A percentile compares a stretch with the other conserved stretches of the same genome.
Evolutionary conservation across 2,329 filamentous ascomycete species (phyloP).

Genomic region (Aspergillus pseudotamarii): DNA sequence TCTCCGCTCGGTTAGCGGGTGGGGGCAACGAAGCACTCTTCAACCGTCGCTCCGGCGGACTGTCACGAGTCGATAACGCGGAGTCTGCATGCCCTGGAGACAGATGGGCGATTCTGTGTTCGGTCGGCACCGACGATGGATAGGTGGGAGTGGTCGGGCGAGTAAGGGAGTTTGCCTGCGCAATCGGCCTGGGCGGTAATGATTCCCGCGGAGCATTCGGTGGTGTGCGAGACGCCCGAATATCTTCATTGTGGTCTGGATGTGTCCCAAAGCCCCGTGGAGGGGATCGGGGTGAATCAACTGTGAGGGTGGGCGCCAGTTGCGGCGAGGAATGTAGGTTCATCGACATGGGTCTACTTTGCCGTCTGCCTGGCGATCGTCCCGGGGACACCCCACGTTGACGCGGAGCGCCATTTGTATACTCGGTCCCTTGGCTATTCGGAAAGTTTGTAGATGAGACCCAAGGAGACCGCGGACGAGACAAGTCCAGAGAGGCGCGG

Average conservation of each 20-base stretch:
- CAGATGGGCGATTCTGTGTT: conserved; percentile 20
- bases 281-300: conserved; percentile 49
- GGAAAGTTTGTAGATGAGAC: conserved; percentile 25
- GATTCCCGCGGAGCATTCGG: conserved; percentile 29
- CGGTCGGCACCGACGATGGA: conserved; percentile 24
- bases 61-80: conserved; percentile 19
- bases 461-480: conserved; percentile 46
- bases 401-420: conserved; percentile 26
- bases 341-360: conserved; percentile 54
- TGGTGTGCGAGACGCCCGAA: conserved; percentile 46
- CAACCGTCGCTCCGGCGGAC: conserved; percentile 32
- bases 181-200: conserved; percentile 21
- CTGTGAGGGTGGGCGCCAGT: conserved; percentile 44
- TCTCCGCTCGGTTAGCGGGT: conserved; percentile 78
- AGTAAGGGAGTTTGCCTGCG: conserved; percentile 17
- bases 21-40: conserved; percentile 61
- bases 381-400: conserved; percentile 49
- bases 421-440: conserved; percentile 22
- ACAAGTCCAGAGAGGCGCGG: conserved; percentile 47
- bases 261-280: conserved; percentile 34
- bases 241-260: conserved; percentile 69
- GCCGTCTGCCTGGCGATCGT: conserved; percentile 63
- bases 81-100: conserved; percentile 23
- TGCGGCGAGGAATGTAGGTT: conserved; percentile 45
- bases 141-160: conserved; percentile 38